A percentile compares a stretch with the other conserved stretches of the same genome.
Conservation (phyloP, 805 yeast species). For the Saccharomyces kudriavzevii region DNA sequence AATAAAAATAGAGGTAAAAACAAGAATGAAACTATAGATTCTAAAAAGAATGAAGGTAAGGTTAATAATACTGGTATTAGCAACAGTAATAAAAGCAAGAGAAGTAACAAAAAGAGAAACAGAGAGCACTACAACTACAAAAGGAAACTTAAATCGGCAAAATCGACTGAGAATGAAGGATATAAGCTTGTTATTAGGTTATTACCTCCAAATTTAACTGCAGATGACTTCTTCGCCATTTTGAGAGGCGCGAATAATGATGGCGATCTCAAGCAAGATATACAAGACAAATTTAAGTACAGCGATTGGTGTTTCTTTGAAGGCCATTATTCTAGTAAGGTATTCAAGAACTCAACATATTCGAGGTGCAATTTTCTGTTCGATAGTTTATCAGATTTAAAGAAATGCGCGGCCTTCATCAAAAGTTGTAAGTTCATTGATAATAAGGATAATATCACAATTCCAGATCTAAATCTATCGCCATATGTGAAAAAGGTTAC, state of each 20-base stretch:
- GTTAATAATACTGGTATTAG: background rate
- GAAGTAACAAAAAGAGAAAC: constrained; percentile 5
- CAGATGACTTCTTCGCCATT: constrained; percentile 29
- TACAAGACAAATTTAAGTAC: constrained; percentile 24
- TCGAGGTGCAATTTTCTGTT: constrained; percentile 40
- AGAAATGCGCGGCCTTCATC: constrained; percentile 28
- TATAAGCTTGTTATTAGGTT: constrained; percentile 33
- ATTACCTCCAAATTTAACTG: constrained; percentile 38
- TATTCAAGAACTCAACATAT: constrained; percentile 33
- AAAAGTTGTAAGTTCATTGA: constrained; percentile 28
- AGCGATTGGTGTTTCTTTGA: constrained; percentile 28
- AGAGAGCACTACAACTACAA: constrained; percentile 4
- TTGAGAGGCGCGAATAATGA: constrained; percentile 10
- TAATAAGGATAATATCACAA: constrained; percentile 20
- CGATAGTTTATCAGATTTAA: constrained; percentile 23
- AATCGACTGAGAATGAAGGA: constrained; percentile 7
- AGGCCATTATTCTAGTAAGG: constrained; percentile 20
- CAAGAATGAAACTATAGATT: background rate
- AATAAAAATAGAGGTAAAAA: background rate
- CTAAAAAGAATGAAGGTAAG: background rate
- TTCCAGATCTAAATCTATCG: constrained; percentile 14
- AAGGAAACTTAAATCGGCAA: background rate
- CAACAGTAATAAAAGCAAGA: background rate
- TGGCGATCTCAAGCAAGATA: constrained; percentile 7
- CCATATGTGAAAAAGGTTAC: constrained; percentile 17